phyloP scores from a whole-genome alignment of 2,329 filamentous ascomycete species.

The Aspergillus sp. region DNA sequence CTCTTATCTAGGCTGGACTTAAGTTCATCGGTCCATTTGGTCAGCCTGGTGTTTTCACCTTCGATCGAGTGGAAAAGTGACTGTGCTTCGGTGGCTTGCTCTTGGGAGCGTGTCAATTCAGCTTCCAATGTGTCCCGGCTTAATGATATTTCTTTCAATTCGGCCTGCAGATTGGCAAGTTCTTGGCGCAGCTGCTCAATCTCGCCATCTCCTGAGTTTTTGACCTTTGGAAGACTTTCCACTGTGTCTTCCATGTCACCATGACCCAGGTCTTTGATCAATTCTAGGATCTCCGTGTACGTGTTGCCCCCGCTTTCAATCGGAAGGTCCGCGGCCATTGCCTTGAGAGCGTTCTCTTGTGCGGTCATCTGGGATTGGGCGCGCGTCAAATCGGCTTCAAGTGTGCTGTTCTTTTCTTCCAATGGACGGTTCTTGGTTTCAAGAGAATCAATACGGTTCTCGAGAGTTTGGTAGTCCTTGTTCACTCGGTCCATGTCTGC shows the following conservation, averaged over 20 bases:
- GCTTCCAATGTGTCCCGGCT: constrained; percentile 27
- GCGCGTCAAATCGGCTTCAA: constrained; percentile 30
- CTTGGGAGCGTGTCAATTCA: constrained; percentile 30
- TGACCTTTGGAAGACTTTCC: constrained; percentile 11
- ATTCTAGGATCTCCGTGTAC: constrained; percentile 35
- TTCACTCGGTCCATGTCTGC: constrained; percentile 28
- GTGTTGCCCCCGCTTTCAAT: constrained; percentile 26
- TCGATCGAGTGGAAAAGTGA: constrained; percentile 33
- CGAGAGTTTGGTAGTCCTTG: constrained; percentile 27
- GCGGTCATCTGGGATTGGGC: constrained; percentile 32
- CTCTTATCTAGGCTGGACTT: constrained; percentile 26
- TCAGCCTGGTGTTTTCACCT: constrained; percentile 34
- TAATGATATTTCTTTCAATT: constrained; percentile 23
- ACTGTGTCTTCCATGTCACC: constrained; percentile 10
- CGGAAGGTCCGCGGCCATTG: constrained; percentile 32
- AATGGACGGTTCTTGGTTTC: constrained; percentile 31
- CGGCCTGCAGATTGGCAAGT: constrained; percentile 22
- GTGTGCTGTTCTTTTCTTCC: constrained; percentile 32
- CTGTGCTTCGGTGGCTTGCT: constrained; percentile 33
- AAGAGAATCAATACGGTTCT: constrained; percentile 28
- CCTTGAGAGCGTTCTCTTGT: constrained; percentile 33
- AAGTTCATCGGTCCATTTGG: constrained; percentile 29
- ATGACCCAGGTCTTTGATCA: constrained; percentile 30
- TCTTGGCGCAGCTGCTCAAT: constrained; percentile 21
- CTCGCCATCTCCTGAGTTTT: constrained; percentile 14